Percentiles rank a stretch among this genome's conserved stretches.
Evolutionary conservation across 768 basidiomycete genomes (phyloP).

Genomic region (Boletus insuetus): DNA sequence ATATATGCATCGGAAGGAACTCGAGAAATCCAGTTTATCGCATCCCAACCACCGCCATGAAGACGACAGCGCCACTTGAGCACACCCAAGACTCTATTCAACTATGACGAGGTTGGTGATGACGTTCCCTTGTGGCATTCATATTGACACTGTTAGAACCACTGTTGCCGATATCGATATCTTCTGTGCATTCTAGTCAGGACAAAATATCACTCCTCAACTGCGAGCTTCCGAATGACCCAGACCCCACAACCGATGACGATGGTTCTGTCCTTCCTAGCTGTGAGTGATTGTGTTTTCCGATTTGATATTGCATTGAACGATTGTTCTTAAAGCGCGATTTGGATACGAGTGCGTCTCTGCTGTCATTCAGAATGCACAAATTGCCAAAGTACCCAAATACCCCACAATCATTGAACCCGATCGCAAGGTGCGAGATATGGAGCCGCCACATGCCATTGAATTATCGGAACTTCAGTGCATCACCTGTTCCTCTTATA

Average conservation of each 20-base stretch:
- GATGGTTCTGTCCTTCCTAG: conserved; percentile 58
- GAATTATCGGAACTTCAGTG: conserved; percentile 70
- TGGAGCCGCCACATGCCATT: conserved; percentile 73
- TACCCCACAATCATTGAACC: conserved; percentile 62
- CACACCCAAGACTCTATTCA: too few relatives aligned
- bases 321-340: conserved; percentile 39
- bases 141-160: too few relatives aligned
- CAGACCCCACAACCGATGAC: conserved; percentile 54
- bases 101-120: too few relatives aligned
- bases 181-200: too few relatives aligned
- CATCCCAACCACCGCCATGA: too few relatives aligned
- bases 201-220: too few relatives aligned
- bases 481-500: conserved; percentile 20
- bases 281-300: conserved; percentile 42
- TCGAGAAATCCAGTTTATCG: too few relatives aligned
- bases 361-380: conserved; percentile 63
- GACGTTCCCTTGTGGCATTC: too few relatives aligned
- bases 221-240: conserved; percentile 63
- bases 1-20: too few relatives aligned
- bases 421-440: conserved; percentile 63
- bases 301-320: neutral
- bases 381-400: conserved; percentile 62
- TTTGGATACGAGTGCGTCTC: conserved; percentile 67
- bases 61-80: too few relatives aligned
- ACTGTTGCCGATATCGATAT: too few relatives aligned